Conservation (phyloP, 2,329 filamentous ascomycete genomes). For the Hymenoscyphus occultus region DNA sequence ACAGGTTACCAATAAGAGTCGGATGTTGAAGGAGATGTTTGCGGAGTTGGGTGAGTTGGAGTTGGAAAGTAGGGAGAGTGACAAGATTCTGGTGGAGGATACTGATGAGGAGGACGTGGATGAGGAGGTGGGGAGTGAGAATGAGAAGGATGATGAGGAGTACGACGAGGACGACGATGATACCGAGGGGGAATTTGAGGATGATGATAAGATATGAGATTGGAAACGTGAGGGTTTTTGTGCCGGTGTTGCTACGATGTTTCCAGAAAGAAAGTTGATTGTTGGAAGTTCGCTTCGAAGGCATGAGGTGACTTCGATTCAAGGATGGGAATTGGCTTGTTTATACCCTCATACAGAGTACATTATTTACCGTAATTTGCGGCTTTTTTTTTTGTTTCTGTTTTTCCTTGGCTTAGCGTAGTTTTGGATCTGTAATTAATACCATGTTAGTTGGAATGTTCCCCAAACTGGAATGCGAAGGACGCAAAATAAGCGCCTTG, state of each 20-base stretch:
- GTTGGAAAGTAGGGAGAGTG: slow-evolving; percentile 9
- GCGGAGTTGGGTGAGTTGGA: slow-evolving; percentile 8
- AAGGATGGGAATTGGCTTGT: not conserved
- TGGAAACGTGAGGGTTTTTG: not conserved
- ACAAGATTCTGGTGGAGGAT: slow-evolving; percentile 7
- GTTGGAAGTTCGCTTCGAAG: not conserved
- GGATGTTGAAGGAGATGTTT: slow-evolving; percentile 16
- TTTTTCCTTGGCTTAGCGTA: not conserved
- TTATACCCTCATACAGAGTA: slow-evolving; percentile 2
- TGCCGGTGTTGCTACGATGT: not conserved
- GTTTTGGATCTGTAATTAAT: not conserved
- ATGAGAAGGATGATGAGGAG: not conserved
- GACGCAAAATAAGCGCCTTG: no score
- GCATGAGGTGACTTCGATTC: not conserved
- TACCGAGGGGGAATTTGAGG: not conserved
- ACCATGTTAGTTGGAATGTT: no score
- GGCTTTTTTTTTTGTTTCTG: not conserved
- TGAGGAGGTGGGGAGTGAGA: not conserved
- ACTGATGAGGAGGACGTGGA: slow-evolving; percentile 6
- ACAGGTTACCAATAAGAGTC: slow-evolving; percentile 14
- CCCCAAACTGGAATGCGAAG: no score
- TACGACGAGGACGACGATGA: not conserved
- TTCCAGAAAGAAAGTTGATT: not conserved
- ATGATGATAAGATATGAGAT: not conserved
- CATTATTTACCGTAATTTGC: not conserved